These are phyloP conservation scores for Boletus insuetus DNA, from an alignment of 768 basidiomycete genomes.

Conservation along the genomic window DNA sequence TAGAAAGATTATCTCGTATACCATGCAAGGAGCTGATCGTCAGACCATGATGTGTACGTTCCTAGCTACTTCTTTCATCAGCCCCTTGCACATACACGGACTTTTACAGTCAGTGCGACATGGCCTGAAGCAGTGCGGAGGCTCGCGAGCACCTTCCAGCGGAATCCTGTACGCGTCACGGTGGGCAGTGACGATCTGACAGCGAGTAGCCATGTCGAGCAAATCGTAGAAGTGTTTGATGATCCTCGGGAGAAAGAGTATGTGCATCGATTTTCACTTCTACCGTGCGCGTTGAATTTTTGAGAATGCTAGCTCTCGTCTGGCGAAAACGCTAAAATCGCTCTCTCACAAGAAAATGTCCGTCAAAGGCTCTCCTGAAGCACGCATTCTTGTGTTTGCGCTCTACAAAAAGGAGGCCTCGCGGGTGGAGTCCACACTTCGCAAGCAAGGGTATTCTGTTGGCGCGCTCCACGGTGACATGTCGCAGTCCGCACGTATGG, in stretches of 20 bases:
- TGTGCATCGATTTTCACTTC: slow-evolving; percentile 24
- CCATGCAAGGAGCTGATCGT: slow-evolving; percentile 63
- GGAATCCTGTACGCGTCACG: slow-evolving; percentile 82
- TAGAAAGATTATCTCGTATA: slow-evolving; percentile 76
- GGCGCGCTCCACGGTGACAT: slow-evolving; percentile 89
- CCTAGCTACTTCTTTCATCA: neutral
- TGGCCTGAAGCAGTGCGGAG: slow-evolving; percentile 95
- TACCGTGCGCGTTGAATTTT: neutral
- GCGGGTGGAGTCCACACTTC: slow-evolving; percentile 80
- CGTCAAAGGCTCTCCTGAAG: slow-evolving; percentile 45
- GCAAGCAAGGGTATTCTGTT: slow-evolving; percentile 71
- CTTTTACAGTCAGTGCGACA: slow-evolving; percentile 81
- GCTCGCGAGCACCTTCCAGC: slow-evolving; percentile 85
- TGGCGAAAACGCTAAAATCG: slow-evolving; percentile 52
- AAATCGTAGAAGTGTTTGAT: slow-evolving; percentile 90
- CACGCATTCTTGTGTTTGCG: slow-evolving; percentile 87
- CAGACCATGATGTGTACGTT: slow-evolving; percentile 93
- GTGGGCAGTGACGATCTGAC: slow-evolving; percentile 95
- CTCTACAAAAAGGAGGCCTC: slow-evolving; percentile 97
- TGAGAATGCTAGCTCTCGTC: slow-evolving; percentile 47
- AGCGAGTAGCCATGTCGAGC: slow-evolving; percentile 92
- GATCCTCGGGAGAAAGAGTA: slow-evolving; percentile 85
- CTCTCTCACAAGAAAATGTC: slow-evolving; percentile 63
- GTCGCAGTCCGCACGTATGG: slow-evolving; percentile 79
- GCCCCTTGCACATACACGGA: neutral